A percentile compares a stretch with the other conserved stretches of the same genome.
Evolutionary conservation across 345 rosid genomes (phyloP).

Genomic region (Pistacia vera): DNA sequence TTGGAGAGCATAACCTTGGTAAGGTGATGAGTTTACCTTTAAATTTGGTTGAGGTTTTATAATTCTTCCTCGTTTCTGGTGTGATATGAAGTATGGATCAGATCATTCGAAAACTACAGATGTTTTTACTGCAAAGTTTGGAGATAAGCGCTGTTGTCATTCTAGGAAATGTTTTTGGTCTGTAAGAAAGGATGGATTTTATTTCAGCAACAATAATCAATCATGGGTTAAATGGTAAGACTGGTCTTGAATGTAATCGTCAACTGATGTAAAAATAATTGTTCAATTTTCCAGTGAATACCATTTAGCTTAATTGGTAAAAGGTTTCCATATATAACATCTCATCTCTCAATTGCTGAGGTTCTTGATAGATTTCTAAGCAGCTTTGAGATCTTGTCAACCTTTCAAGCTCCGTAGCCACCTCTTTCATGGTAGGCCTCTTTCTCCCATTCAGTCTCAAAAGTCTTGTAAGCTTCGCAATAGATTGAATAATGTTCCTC

Average conservation of each 20-base stretch:
- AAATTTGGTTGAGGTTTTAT: not conserved
- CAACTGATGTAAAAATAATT: too few relatives aligned
- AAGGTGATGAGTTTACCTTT: not conserved
- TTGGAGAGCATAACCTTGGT: conserved; percentile 10
- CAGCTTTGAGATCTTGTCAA: not conserved
- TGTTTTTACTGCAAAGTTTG: not conserved
- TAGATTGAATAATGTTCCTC: not conserved
- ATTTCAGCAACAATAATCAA: not conserved
- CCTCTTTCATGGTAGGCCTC: conserved; percentile 3
- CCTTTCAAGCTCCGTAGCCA: conserved; percentile 2
- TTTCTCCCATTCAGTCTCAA: not conserved
- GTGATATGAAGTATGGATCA: not conserved
- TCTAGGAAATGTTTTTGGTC: conserved; percentile 7
- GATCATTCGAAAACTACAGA: not conserved
- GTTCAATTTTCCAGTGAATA: too few relatives aligned
- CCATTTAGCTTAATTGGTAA: too few relatives aligned
- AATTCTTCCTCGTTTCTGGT: not conserved
- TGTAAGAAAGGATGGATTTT: not conserved
- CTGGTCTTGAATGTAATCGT: not conserved
- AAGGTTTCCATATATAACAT: too few relatives aligned
- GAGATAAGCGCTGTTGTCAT: not conserved
- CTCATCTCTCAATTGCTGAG: too few relatives aligned
- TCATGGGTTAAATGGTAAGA: not conserved
- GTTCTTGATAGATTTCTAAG: not conserved
- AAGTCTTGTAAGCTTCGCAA: not conserved